Evolutionary conservation across 2,329 filamentous ascomycete species (phyloP).

Genomic region (Fusarium sp.): DNA sequence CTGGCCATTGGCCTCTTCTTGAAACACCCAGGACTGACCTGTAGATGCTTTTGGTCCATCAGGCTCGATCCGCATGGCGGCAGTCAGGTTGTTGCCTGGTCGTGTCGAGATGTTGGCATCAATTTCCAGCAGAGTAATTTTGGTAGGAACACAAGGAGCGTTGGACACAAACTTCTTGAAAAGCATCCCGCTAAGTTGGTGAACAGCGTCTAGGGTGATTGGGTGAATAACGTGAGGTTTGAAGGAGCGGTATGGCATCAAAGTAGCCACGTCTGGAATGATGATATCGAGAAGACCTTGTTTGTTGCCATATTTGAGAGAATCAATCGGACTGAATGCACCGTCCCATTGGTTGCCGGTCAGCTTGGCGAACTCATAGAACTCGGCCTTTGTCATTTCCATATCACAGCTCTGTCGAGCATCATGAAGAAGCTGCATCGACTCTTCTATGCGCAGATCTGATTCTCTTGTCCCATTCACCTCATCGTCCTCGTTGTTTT

Average conservation of each 20-base stretch:
- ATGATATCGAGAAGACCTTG: neutral
- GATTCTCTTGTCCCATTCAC: neutral
- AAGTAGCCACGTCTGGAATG: neutral
- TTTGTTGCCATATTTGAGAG: neutral
- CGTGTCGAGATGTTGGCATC: neutral
- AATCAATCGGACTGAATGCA: neutral
- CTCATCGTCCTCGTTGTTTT: neutral
- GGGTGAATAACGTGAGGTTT: conserved; percentile 2
- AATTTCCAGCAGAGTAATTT: neutral
- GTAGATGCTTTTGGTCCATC: neutral
- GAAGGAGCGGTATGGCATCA: conserved; percentile 7
- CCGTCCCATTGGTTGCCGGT: conserved; percentile 8
- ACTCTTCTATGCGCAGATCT: neutral
- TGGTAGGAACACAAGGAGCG: conserved; percentile 4
- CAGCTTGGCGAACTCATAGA: conserved; percentile 2
- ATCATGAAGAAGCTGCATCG: neutral
- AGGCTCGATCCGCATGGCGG: neutral
- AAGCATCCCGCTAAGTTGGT: neutral
- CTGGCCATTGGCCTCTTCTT: neutral
- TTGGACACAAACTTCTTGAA: conserved; percentile 14
- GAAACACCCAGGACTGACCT: conserved; percentile 5
- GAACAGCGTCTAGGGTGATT: neutral
- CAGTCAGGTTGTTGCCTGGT: neutral
- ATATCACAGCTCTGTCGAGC: neutral
- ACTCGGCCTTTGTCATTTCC: neutral